Percentiles rank a stretch among this genome's conserved stretches.
Evolutionary conservation across 73 alveolate genomes (phyloP).

Genomic region (Paramecium sonneborni): DNA sequence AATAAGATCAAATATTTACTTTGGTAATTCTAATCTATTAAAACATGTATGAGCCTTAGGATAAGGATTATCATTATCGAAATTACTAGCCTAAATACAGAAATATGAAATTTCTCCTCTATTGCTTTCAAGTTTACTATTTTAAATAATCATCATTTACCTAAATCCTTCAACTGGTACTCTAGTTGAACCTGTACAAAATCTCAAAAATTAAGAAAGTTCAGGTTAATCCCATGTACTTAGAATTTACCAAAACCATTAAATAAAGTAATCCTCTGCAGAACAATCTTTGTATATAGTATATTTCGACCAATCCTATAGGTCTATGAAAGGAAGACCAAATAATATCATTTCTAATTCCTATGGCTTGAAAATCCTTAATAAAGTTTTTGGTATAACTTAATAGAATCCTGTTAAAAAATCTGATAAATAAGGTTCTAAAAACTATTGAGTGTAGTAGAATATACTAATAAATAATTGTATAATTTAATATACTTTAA

Average conservation of each 20-base stretch:
- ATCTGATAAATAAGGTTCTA: slow-evolving; percentile 64
- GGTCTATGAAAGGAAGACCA: slow-evolving; percentile 90
- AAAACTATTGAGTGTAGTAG: slow-evolving; percentile 58
- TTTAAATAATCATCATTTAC: neutral
- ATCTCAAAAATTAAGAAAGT: slow-evolving; percentile 84
- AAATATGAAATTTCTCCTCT: slow-evolving; percentile 92
- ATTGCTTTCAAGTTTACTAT: slow-evolving; percentile 76
- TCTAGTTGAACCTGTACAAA: slow-evolving; percentile 95
- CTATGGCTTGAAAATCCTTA: slow-evolving; percentile 79
- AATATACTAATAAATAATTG: slow-evolving; percentile 34
- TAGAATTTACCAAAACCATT: slow-evolving; percentile 87
- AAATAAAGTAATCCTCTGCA: slow-evolving; percentile 72
- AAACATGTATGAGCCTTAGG: slow-evolving; percentile 97
- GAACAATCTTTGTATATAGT: slow-evolving; percentile 84
- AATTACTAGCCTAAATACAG: slow-evolving; percentile 74
- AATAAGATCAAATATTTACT: slow-evolving; percentile 53
- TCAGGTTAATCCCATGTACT: slow-evolving; percentile 78
- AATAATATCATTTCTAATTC: slow-evolving; percentile 89
- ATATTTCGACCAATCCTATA: slow-evolving; percentile 89
- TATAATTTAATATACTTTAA: neutral
- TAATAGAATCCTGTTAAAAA: slow-evolving; percentile 85
- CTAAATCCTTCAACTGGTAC: slow-evolving; percentile 94
- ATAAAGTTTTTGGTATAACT: slow-evolving; percentile 81
- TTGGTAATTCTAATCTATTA: slow-evolving; percentile 93
- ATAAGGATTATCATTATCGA: slow-evolving; percentile 76